Conservation (phyloP, 106 monocot species). For the Alisma plantagoaquatica region DNA sequence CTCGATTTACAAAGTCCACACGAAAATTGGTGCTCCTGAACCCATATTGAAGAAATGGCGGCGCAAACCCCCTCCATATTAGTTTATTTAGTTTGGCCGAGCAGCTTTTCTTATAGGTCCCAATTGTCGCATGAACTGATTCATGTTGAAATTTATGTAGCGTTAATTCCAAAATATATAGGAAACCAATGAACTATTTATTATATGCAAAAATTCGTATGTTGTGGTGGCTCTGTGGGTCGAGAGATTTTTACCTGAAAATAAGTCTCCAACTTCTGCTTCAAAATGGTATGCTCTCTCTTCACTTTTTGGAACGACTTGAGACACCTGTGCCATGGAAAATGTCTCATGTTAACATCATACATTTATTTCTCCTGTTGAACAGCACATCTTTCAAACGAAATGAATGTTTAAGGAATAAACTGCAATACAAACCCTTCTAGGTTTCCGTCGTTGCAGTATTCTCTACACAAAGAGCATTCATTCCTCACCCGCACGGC, state of each 20-base stretch:
- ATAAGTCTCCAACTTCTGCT: conserved; percentile 78
- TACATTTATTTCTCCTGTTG: not conserved
- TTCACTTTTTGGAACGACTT: conserved; percentile 73
- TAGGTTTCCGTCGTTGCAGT: conserved; percentile 39
- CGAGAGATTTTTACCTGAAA: conserved; percentile 51
- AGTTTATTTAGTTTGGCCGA: conserved; percentile 12
- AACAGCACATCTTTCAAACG: not conserved
- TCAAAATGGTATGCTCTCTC: conserved; percentile 65
- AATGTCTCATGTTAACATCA: not conserved
- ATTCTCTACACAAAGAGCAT: conserved; percentile 54
- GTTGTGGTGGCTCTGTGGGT: too few relatives aligned
- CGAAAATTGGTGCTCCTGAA: too few relatives aligned
- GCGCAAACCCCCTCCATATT: too few relatives aligned
- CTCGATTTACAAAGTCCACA: too few relatives aligned
- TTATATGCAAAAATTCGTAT: too few relatives aligned
- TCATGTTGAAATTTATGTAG: not conserved
- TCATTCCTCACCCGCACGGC: conserved; percentile 81
- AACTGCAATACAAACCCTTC: conserved; percentile 40
- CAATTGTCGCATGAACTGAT: conserved; percentile 45
- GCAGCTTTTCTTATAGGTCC: conserved; percentile 35
- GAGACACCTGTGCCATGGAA: conserved; percentile 55
- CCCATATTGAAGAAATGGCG: too few relatives aligned
- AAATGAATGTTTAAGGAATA: not conserved
- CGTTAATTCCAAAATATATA: not conserved
- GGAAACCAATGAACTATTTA: not conserved